Percentiles rank a stretch among this genome's conserved stretches.
phyloP scores from a whole-genome alignment of 163 green algal species.

The Coccomyxa subellipsoidea region DNA sequence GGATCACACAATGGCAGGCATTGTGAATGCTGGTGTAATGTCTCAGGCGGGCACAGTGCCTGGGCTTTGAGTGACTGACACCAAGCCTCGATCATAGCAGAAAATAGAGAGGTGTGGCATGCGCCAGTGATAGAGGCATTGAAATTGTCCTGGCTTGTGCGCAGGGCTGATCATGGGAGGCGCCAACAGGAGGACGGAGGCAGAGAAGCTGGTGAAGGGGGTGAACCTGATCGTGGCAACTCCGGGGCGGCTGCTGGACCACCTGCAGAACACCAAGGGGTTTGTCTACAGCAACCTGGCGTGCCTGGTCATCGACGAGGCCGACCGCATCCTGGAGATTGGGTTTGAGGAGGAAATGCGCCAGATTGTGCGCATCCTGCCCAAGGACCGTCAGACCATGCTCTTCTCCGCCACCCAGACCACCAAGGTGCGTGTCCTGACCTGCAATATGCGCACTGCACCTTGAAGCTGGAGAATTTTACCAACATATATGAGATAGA shows the following conservation, averaged over 20 bases:
- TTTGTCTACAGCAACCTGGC: conserved; percentile 85
- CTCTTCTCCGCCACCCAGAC: conserved; percentile 98
- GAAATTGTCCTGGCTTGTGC: neutral
- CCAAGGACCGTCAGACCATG: conserved; percentile 96
- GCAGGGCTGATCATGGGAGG: conserved; percentile 93
- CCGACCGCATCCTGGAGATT: conserved; percentile 96
- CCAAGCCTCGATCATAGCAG: too few relatives aligned
- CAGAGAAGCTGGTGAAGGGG: conserved; percentile 91
- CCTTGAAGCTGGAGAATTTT: too few relatives aligned
- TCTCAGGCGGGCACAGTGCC: too few relatives aligned
- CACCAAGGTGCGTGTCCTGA: conserved; percentile 71
- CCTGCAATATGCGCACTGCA: too few relatives aligned
- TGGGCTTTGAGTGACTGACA: too few relatives aligned
- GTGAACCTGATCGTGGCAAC: conserved; percentile 95
- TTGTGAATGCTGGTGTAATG: too few relatives aligned
- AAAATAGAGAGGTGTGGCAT: too few relatives aligned
- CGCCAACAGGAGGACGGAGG: conserved; percentile 89
- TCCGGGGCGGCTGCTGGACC: conserved; percentile 93
- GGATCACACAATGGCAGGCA: too few relatives aligned
- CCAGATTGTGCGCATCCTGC: conserved; percentile 88
- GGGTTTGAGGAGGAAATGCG: conserved; percentile 98
- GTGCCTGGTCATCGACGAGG: conserved; percentile 95
- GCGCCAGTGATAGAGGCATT: neutral
- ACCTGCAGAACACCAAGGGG: conserved; percentile 92
- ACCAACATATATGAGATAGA: too few relatives aligned